These are phyloP conservation scores for Saccharomycopsis sp. DNA, from an alignment of 805 yeast genomes.

Conservation along the genomic window DNA sequence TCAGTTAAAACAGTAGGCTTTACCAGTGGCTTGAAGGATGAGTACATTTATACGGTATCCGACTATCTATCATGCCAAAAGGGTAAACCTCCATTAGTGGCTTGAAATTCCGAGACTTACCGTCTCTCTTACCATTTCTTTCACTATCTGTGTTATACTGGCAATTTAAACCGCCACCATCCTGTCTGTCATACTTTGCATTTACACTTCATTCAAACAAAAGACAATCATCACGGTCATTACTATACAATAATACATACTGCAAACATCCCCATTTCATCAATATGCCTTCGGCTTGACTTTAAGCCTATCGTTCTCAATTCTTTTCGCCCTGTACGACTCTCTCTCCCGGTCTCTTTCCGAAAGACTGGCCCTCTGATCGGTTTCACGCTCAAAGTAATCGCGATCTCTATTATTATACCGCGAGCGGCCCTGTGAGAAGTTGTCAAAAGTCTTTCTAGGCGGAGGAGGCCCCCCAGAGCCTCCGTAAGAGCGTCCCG, in stretches of 20 bases:
- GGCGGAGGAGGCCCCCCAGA: not conserved
- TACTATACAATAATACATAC: not conserved
- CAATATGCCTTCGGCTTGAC: constrained; percentile 13
- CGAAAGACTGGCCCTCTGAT: not conserved
- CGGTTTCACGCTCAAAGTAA: constrained; percentile 7
- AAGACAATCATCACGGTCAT: not conserved
- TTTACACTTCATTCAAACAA: too few species aligned
- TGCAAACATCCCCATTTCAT: too few species aligned
- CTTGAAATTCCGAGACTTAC: too few species aligned
- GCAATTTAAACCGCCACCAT: too few species aligned
- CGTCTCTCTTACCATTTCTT: too few species aligned
- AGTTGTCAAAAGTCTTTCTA: not conserved
- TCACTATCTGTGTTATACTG: too few species aligned
- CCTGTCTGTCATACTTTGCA: too few species aligned
- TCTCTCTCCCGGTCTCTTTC: constrained; percentile 11
- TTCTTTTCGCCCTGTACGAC: constrained; percentile 3
- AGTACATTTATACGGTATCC: too few species aligned
- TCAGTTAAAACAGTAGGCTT: too few species aligned
- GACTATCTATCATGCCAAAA: too few species aligned
- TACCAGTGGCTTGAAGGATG: too few species aligned
- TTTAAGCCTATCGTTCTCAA: constrained; percentile 6
- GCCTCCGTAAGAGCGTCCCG: not conserved
- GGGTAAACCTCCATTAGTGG: too few species aligned
- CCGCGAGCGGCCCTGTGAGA: not conserved
- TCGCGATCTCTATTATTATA: constrained; percentile 8